A percentile compares a stretch with the other conserved stretches of the same genome.
These are phyloP conservation scores for Cylindrotheca closterium DNA, from an alignment of 108 stramenopile genomes.

Conservation along the genomic window DNA sequence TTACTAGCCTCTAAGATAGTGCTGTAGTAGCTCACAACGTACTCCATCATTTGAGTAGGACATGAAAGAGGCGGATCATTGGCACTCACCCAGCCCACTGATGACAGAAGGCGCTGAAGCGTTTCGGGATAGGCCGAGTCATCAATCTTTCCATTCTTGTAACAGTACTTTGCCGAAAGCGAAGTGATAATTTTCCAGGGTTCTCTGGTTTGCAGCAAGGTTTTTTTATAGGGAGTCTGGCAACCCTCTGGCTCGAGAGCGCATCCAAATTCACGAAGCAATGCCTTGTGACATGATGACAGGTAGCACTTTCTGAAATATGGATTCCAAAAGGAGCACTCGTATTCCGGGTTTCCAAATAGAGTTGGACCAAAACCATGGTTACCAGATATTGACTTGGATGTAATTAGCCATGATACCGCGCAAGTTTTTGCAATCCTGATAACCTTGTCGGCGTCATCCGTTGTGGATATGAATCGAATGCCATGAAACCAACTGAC, in stretches of 20 bases:
- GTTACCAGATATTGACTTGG: slow-evolving; percentile 25
- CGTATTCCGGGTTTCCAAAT: slow-evolving; percentile 15
- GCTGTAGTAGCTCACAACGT: slow-evolving; percentile 26
- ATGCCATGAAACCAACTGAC: slow-evolving; percentile 42
- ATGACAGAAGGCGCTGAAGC: not conserved
- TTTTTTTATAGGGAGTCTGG: slow-evolving; percentile 1
- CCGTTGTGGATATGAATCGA: slow-evolving; percentile 21
- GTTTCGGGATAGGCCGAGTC: slow-evolving; percentile 3
- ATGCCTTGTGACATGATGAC: slow-evolving; percentile 7
- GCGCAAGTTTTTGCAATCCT: slow-evolving; percentile 42
- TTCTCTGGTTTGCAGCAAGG: slow-evolving; percentile 5
- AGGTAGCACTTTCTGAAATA: not conserved
- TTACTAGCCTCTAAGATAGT: slow-evolving; percentile 12
- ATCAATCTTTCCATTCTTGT: not conserved
- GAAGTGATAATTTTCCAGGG: slow-evolving; percentile 8
- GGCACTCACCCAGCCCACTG: not conserved
- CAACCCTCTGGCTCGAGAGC: not conserved
- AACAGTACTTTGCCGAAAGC: slow-evolving; percentile 5
- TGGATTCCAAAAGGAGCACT: slow-evolving; percentile 5
- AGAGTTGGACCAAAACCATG: slow-evolving; percentile 19
- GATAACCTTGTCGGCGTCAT: slow-evolving; percentile 7
- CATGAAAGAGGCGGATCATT: not conserved
- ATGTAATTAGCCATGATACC: slow-evolving; percentile 23
- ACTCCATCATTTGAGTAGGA: slow-evolving; percentile 23
- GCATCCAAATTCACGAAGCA: slow-evolving; percentile 20